These are phyloP conservation scores for Garcia nutans DNA, from an alignment of 345 rosid genomes.

Conservation along the genomic window DNA sequence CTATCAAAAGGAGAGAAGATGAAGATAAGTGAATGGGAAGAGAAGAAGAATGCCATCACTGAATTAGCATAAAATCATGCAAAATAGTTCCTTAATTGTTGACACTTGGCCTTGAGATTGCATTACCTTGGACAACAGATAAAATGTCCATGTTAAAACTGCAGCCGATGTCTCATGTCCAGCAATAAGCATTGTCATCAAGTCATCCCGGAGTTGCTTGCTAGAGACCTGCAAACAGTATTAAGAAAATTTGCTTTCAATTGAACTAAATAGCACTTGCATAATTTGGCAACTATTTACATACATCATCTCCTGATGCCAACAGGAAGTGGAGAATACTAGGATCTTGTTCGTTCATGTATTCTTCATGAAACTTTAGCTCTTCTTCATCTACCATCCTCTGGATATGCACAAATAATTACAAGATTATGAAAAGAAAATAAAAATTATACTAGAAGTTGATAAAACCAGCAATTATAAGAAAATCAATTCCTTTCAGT, in stretches of 20 bases:
- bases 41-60: neutral
- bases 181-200: slow-evolving; percentile 98
- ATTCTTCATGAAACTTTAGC: slow-evolving; percentile 84
- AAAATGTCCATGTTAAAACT: slow-evolving; percentile 93
- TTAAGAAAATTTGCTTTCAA: slow-evolving; percentile 17
- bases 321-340: slow-evolving; percentile 93
- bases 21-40: neutral
- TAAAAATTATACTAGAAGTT: neutral
- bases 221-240: slow-evolving; percentile 68
- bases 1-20: neutral
- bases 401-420: slow-evolving; percentile 35
- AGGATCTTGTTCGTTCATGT: slow-evolving; percentile 93
- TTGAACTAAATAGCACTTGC: slow-evolving; percentile 3
- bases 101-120: neutral
- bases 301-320: slow-evolving; percentile 94
- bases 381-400: slow-evolving; percentile 95
- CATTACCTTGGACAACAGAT: slow-evolving; percentile 73
- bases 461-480: neutral
- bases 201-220: slow-evolving; percentile 95
- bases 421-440: neutral
- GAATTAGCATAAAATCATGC: neutral
- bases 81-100: neutral
- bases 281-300: slow-evolving; percentile 16
- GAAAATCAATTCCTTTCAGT: neutral
- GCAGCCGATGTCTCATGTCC: slow-evolving; percentile 99